Evolutionary conservation across 495 filamentous ascomycete species (phyloP), one percentile per base, ranked within the genome.

Genomic region (Xylaria telfairii): DNA sequence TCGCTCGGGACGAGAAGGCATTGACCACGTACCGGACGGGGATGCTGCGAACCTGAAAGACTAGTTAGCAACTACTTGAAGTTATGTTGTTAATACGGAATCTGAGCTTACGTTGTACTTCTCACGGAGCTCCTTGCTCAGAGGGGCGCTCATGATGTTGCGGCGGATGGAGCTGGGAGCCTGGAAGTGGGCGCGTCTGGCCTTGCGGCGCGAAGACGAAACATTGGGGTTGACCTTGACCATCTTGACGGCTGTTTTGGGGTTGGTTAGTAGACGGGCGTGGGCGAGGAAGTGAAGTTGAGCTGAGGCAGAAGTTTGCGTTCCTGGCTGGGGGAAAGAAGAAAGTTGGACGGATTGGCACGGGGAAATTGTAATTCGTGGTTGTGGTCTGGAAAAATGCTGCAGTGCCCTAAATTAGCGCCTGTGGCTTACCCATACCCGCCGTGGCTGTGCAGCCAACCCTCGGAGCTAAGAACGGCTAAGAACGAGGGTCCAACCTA

Each of bases 151-250:
- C 93, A 99, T 96, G 85, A 95, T 94, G 74, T 91, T 87, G 77
- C 96, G 92, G 82, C 96, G 95, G 79, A 92, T 89, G 85, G 90
- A 92, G 80, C 93, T 97, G 62, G 94, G 94, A 71, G 96, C 96
- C 72, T 83, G 83, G 91, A 97, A 98, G 88, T 99, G 95, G 74
- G 92, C 93, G 89, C 96, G 96, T 85, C 96, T 93, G 82, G 92
- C 93, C 92, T 99, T 99, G 83, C 95, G 89, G 85, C 96, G 91
- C 79, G 93, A 97, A 83, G 92, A 93, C 84, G 89, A 84, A 81
- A 94, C 80, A 19, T 70, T 70, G 59, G 68, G 47, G 68, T 42
- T 70, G 68, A 46, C 37, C 68, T 70, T 70, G 56, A 37, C 56
- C 68, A 70, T 64, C 60, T 57, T 70, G 60, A 65, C 61, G 61